A percentile compares a stretch with the other conserved stretches of the same genome.
Evolutionary conservation across 2,329 filamentous ascomycete species (phyloP).

Genomic region (Didymella arachidicola): DNA sequence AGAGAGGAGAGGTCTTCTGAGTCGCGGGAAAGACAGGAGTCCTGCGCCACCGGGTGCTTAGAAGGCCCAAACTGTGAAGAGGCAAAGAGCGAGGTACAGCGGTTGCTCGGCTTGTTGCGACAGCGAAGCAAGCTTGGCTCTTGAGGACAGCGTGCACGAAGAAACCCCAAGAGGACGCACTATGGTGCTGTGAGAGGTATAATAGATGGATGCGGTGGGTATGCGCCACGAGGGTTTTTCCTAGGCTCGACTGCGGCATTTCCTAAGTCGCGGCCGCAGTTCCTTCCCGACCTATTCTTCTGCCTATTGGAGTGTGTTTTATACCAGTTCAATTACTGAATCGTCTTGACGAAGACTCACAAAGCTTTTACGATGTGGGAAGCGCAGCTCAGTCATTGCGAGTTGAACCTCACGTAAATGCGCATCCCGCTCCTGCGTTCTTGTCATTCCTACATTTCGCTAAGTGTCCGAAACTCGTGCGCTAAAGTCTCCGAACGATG

Average conservation of each 20-base stretch:
- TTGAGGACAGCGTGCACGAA: not conserved
- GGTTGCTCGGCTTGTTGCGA: not conserved
- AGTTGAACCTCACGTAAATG: no score
- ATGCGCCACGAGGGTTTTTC: not conserved
- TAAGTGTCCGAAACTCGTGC: not conserved
- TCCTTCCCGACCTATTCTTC: not conserved
- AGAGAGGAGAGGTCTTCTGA: conserved; percentile 56
- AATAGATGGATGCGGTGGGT: not conserved
- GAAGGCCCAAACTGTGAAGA: not conserved
- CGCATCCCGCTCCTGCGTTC: not conserved
- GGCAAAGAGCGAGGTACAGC: not conserved
- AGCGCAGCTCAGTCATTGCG: no score
- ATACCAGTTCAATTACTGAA: conserved; percentile 5
- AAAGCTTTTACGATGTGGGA: no score
- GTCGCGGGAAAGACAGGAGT: conserved; percentile 50
- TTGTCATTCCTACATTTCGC: not conserved
- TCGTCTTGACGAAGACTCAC: not conserved
- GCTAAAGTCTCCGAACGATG: conserved; percentile 2
- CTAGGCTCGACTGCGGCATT: conserved; percentile 1
- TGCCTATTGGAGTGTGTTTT: not conserved
- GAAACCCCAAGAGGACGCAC: not conserved
- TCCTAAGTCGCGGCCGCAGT: not conserved
- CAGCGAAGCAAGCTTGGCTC: not conserved
- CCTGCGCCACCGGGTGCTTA: conserved; percentile 18
- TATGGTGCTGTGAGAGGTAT: not conserved